Conservation (phyloP, 352 stramenopile genomes). For the Globisporangium carolinianum region DNA sequence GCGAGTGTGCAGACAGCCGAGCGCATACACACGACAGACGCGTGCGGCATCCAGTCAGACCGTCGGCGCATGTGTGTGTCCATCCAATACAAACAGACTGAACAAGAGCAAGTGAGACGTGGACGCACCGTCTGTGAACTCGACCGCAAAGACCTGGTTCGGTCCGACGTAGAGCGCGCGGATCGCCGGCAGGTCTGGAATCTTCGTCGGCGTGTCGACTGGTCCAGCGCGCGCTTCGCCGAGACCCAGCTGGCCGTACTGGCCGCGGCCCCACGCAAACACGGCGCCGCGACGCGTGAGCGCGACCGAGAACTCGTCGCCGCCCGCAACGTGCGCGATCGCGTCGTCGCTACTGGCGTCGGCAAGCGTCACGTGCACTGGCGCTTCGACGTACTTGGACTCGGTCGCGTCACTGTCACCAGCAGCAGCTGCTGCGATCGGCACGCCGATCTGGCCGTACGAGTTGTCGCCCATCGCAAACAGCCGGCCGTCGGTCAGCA, state of each 20-base stretch:
- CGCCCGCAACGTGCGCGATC: conserved; percentile 42
- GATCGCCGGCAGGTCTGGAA: conserved; percentile 45
- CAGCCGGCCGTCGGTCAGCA: conserved; percentile 49
- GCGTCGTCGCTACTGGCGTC: conserved; percentile 10
- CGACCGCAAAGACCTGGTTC: conserved; percentile 75
- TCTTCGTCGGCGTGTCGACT: conserved; percentile 42
- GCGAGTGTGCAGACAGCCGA: neutral
- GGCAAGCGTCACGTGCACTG: conserved; percentile 20
- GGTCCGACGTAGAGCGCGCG: conserved; percentile 51
- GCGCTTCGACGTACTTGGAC: conserved; percentile 26
- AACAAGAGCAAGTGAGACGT: neutral
- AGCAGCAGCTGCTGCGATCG: conserved; percentile 5
- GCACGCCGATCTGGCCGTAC: conserved; percentile 55
- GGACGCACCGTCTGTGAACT: conserved; percentile 62
- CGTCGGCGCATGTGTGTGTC: too few relatives aligned
- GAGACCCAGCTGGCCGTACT: conserved; percentile 64
- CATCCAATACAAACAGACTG: neutral
- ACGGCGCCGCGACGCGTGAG: conserved; percentile 45
- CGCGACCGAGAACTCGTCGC: conserved; percentile 61
- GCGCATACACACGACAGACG: neutral
- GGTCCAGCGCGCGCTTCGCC: conserved; percentile 26
- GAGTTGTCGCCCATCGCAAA: conserved; percentile 74
- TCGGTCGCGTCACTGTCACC: conserved; percentile 13
- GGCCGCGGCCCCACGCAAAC: conserved; percentile 66
- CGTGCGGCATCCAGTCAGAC: too few relatives aligned